These are phyloP conservation scores for Flammula alnicola DNA, from an alignment of 1,284 basidiomycete genomes.

Conservation along the genomic window DNA sequence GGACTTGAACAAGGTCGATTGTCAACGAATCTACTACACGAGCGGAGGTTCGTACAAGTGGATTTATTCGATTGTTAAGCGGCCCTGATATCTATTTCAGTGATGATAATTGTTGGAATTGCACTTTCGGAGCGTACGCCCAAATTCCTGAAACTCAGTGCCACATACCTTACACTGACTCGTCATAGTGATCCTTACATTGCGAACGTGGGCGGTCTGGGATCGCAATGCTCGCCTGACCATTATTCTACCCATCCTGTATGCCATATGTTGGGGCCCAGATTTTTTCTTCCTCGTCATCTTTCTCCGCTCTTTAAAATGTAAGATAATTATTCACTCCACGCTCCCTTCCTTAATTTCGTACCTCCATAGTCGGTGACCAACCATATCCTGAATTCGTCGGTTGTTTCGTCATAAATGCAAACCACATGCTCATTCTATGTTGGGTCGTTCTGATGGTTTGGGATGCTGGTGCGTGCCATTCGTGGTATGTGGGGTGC, in stretches of 20 bases:
- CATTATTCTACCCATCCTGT: conserved; percentile 23
- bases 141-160: conserved; percentile 13
- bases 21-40: conserved; percentile 10
- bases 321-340: conserved; percentile 7
- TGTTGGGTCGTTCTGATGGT: conserved; percentile 16
- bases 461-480: conserved; percentile 19
- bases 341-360: not conserved
- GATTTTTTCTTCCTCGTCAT: conserved; percentile 8
- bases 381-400: conserved; percentile 8
- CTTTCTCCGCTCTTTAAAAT: conserved; percentile 15
- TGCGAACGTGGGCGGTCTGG: conserved; percentile 27
- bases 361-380: not conserved
- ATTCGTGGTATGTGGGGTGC: not conserved
- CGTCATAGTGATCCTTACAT: conserved; percentile 13
- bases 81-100: not conserved
- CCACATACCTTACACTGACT: not conserved
- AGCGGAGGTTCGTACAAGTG: conserved; percentile 15
- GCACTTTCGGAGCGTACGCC: conserved; percentile 17
- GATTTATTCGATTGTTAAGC: not conserved
- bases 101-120: conserved; percentile 15
- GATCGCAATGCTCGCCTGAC: conserved; percentile 13
- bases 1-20: conserved; percentile 2
- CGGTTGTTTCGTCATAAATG: conserved; percentile 16
- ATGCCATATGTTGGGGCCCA: conserved; percentile 11
- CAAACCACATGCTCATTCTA: conserved; percentile 12